Conservation (phyloP, 352 stramenopile species). For the Phytophthora vignae region DNA sequence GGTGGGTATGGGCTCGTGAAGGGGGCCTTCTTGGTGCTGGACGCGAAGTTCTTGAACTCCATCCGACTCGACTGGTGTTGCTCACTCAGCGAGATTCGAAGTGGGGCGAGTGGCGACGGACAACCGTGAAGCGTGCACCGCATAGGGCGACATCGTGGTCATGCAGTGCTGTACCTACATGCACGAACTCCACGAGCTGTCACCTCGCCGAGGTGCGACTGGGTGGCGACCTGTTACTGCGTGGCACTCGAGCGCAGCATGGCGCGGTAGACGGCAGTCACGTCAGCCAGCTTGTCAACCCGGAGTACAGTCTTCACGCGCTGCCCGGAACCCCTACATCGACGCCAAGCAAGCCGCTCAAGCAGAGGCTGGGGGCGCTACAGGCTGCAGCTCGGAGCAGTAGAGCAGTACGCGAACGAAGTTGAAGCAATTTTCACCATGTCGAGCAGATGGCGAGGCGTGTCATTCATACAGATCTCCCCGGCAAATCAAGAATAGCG, state of each 20-base stretch:
- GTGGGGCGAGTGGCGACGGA: constrained; percentile 12
- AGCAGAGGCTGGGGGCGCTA: neutral
- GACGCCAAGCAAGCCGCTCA: constrained; percentile 1
- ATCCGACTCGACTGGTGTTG: constrained; percentile 8
- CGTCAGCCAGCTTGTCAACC: neutral
- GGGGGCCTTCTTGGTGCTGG: constrained; percentile 30
- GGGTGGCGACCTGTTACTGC: constrained; percentile 10
- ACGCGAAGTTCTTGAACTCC: constrained; percentile 37
- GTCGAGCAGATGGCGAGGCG: neutral
- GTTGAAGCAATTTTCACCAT: neutral
- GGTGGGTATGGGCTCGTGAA: constrained; percentile 36
- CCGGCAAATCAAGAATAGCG: too few relatives aligned
- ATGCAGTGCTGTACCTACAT: constrained; percentile 11
- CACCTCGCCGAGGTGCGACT: neutral
- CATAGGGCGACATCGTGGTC: constrained; percentile 18
- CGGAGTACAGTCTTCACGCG: neutral
- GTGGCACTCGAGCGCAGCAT: constrained; percentile 1
- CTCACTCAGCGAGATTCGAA: constrained; percentile 20
- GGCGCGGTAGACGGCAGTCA: neutral
- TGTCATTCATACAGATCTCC: too few relatives aligned
- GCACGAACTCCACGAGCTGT: constrained; percentile 4
- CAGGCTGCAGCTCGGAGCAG: neutral
- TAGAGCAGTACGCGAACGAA: neutral
- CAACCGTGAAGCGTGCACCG: constrained; percentile 9
- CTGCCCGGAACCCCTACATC: neutral